Conservation (phyloP, 192 early-diverging fungal species). For the Rhizophagus sp. region DNA sequence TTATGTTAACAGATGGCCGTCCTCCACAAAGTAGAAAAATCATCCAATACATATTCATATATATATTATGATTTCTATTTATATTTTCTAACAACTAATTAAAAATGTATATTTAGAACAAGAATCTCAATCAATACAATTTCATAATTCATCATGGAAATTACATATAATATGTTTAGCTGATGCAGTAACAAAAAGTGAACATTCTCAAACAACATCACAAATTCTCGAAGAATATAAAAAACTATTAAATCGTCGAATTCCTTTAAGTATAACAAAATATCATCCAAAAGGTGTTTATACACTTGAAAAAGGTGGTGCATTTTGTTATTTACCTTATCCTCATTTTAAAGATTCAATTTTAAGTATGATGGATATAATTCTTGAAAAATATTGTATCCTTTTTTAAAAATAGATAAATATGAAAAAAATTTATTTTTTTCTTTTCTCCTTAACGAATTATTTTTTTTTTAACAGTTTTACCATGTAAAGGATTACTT, state of each 20-base stretch:
- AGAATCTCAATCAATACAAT: neutral
- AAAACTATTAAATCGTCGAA: neutral
- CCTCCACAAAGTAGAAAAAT: neutral
- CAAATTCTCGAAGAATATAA: slow-evolving; percentile 2
- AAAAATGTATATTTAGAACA: neutral
- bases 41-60: neutral
- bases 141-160: neutral
- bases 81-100: neutral
- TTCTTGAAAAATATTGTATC: slow-evolving; percentile 20
- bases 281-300: slow-evolving; percentile 15
- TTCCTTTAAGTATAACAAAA: slow-evolving; percentile 4
- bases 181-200: neutral
- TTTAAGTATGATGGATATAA: neutral
- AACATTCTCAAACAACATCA: neutral
- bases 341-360: neutral
- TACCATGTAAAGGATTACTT: neutral
- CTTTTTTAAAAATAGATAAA: neutral
- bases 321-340: slow-evolving; percentile 11
- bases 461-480: neutral
- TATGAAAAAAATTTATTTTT: neutral
- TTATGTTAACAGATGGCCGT: neutral
- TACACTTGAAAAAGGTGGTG: slow-evolving; percentile 1
- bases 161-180: slow-evolving; percentile 14
- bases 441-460: neutral
- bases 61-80: neutral